Evolutionary conservation across 1,139 yeast genomes (phyloP), one percentile per base, ranked within the genome.

Genomic region (Pichia sp.): DNA sequence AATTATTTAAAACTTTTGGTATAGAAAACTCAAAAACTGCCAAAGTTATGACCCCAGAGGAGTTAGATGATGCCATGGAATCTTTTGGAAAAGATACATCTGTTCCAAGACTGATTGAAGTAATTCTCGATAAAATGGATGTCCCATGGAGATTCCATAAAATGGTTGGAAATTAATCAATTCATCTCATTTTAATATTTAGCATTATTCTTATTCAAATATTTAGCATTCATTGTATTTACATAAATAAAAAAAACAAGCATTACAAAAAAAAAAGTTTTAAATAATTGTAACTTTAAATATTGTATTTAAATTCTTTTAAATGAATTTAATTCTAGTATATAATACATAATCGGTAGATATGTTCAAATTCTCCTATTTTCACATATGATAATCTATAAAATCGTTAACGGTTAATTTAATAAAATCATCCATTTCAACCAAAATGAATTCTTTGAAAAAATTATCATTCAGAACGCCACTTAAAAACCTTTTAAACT

Each of bases 1-100:
- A 74, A 45, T 63, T 87, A 39, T 70, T 85, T 49, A 69, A 73
- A 46, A 74, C 76, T 4, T 82, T 87, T 62, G 96, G 96, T 28
- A 90, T 83, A 51, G 62, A 63, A 8, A 64, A 68, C 33, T 55
- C 70, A 8, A 69, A 45, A 57, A 60, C 53, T 60, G 60, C 37
- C 56, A 62, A 34, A 63, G 68, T 55, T 49, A 50, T 55, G 22
- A 62, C 68, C 11, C 60, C 62, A 23, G 63, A 61, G 47, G 74
- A 73, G 31, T 56, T 74, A 35, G 60, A 63, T 28, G 61, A 59
- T 25, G 63, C 71, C 12, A 51, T 81, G 35, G 51, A 59, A 10
- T 64, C 63, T 7, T 48, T 56, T 3, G 67, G 65, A 30, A 60
- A 66, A 46, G 64, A 65, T 30, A 61, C 65, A 9, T 42, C 37